Conservation (phyloP, 1,284 basidiomycete genomes). For the Athelia psychrophila region DNA sequence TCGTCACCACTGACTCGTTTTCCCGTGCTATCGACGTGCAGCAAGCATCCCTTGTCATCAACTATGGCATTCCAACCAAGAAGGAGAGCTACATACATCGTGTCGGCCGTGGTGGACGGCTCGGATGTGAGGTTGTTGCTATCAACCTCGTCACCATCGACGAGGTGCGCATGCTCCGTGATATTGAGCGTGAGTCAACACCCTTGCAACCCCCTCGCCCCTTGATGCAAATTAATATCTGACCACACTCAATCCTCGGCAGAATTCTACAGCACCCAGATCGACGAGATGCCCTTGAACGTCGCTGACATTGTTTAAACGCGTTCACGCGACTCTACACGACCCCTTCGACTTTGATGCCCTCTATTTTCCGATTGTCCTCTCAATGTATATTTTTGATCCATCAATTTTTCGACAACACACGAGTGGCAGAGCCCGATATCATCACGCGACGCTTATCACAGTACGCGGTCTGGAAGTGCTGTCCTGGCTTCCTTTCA, state of each 20-base stretch:
- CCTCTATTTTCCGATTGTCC: not conserved
- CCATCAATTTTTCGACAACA: not conserved
- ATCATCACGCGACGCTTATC: too few relatives aligned
- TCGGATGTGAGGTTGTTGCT: conserved; percentile 92
- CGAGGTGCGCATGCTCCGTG: conserved; percentile 91
- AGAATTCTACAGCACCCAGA: conserved; percentile 94
- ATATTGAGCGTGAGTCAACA: conserved; percentile 83
- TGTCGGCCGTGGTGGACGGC: conserved; percentile 94
- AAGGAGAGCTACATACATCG: conserved; percentile 97
- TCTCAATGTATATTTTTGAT: conserved; percentile 1
- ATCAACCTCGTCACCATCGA: conserved; percentile 94
- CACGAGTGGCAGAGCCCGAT: too few relatives aligned
- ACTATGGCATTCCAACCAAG: conserved; percentile 87
- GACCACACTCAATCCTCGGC: conserved; percentile 9
- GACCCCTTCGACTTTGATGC: conserved; percentile 11
- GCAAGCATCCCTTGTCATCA: conserved; percentile 93
- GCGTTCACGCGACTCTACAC: not conserved
- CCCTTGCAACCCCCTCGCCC: conserved; percentile 1
- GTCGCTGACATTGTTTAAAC: conserved; percentile 70
- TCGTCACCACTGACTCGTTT: conserved; percentile 93
- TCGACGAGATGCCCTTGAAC: conserved; percentile 98
- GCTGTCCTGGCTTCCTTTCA: too few relatives aligned
- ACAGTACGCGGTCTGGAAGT: too few relatives aligned
- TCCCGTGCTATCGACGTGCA: conserved; percentile 95
- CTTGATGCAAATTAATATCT: conserved; percentile 5